Conservation (phyloP, 352 stramenopile genomes). For the Globisporangium cystogenes region DNA sequence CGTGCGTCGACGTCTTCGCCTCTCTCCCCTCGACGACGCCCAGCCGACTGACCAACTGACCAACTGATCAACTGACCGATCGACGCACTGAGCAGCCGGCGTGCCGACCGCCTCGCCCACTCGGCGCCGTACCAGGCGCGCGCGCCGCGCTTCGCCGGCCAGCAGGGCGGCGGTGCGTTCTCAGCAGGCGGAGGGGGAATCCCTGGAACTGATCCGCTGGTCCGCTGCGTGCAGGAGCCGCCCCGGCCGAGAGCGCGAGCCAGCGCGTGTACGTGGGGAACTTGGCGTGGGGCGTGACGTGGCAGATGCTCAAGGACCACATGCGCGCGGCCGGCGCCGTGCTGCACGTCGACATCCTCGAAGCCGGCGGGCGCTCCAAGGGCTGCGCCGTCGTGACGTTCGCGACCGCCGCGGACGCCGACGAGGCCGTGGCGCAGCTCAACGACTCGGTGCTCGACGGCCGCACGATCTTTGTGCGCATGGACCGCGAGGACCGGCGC, state of each 20-base stretch:
- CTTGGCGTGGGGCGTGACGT: slow-evolving; percentile 81
- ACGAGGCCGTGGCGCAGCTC: slow-evolving; percentile 79
- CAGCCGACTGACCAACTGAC: too few relatives aligned
- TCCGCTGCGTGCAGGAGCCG: neutral
- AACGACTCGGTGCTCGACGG: slow-evolving; percentile 92
- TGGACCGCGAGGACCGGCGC: slow-evolving; percentile 81
- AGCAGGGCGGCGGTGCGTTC: neutral
- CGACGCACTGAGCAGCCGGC: slow-evolving; percentile 32
- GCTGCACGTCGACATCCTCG: slow-evolving; percentile 53
- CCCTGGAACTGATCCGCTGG: neutral
- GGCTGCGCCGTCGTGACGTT: slow-evolving; percentile 95
- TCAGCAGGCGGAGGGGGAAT: neutral
- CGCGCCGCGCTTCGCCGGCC: slow-evolving; percentile 15
- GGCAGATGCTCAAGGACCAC: slow-evolving; percentile 78
- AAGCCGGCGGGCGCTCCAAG: slow-evolving; percentile 72
- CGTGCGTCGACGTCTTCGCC: slow-evolving; percentile 38
- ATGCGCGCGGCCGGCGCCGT: slow-evolving; percentile 72
- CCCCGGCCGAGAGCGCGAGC: neutral
- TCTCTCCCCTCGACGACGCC: too few relatives aligned
- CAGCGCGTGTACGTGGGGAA: slow-evolving; percentile 84
- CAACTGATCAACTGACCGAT: neutral
- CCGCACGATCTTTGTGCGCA: slow-evolving; percentile 92
- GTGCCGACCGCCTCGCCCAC: slow-evolving; percentile 53
- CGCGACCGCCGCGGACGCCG: slow-evolving; percentile 66
- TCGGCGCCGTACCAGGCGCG: slow-evolving; percentile 43